phyloP scores from a whole-genome alignment of 2,329 filamentous ascomycete genomes.

The Penicillium olsonii region DNA sequence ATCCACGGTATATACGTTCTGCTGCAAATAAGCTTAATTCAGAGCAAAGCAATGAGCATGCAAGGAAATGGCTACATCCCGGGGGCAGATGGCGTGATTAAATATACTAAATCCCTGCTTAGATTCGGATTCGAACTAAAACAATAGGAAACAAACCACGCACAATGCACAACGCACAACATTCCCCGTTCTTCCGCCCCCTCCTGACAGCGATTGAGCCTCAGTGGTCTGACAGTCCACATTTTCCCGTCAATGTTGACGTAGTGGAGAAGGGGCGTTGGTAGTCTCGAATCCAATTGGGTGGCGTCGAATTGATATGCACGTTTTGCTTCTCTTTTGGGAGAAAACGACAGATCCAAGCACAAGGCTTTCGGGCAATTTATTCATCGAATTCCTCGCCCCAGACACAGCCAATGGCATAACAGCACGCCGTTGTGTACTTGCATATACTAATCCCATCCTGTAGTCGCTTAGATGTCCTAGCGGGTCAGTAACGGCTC shows the following conservation, averaged over 20 bases:
- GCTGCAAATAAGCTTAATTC: conserved; percentile 17
- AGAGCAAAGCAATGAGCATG: conserved; percentile 8
- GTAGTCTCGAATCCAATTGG: not conserved
- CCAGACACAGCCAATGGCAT: not conserved
- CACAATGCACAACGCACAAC: not conserved
- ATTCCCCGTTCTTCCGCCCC: not conserved
- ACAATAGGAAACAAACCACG: not conserved
- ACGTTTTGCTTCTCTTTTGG: not conserved
- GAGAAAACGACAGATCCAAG: not conserved
- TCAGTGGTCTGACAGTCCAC: not conserved
- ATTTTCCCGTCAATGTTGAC: not conserved
- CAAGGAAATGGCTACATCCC: conserved; percentile 7
- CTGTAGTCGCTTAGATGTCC: not conserved
- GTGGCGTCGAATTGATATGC: not conserved
- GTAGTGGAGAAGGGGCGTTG: not conserved
- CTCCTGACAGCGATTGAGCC: not conserved
- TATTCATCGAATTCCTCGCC: not conserved
- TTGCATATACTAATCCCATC: not conserved
- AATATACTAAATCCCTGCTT: not conserved
- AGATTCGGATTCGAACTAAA: not conserved
- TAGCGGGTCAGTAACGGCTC: not conserved
- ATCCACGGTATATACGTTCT: not conserved
- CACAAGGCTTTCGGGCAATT: not conserved
- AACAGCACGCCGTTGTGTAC: not conserved
- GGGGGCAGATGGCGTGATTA: conserved; percentile 17